phyloP scores from a whole-genome alignment of 1,139 yeast species.

The Hansenula lynferdii region DNA sequence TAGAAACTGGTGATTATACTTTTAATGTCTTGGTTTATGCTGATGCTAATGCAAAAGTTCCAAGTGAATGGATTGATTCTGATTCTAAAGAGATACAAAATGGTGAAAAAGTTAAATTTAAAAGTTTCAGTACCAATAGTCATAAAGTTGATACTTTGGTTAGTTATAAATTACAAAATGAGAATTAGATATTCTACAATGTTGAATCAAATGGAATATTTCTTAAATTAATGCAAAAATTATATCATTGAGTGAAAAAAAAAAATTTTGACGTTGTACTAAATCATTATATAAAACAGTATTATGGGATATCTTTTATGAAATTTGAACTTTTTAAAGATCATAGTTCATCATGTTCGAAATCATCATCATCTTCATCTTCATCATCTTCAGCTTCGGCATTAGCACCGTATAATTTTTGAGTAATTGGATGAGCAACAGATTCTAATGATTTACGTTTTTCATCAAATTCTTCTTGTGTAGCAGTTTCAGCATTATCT shows the following conservation, averaged over 20 bases:
- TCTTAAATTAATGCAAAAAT: too few species aligned
- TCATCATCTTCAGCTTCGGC: conserved; percentile 44
- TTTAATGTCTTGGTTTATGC: conserved; percentile 87
- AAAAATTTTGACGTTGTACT: too few species aligned
- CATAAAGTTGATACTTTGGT: conserved; percentile 78
- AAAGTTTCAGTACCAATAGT: conserved; percentile 61
- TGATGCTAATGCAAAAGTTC: conserved; percentile 65
- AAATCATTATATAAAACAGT: too few species aligned
- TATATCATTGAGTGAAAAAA: conserved; percentile 1
- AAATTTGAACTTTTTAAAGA: conserved; percentile 1
- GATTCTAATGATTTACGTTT: conserved; percentile 83
- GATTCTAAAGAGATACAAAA: conserved; percentile 55
- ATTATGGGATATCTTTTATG: too few species aligned
- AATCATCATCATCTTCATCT: conserved; percentile 63
- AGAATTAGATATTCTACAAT: not conserved
- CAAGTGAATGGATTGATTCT: conserved; percentile 85
- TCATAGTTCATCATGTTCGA: conserved; percentile 62
- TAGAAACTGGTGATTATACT: conserved; percentile 64
- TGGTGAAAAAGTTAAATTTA: conserved; percentile 60
- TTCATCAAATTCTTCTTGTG: conserved; percentile 91
- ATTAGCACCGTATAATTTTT: conserved; percentile 77
- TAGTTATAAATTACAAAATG: conserved; percentile 45
- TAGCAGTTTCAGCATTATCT: conserved; percentile 82
- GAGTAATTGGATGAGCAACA: conserved; percentile 87
- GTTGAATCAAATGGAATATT: too few species aligned